Conservation (phyloP, 441 rosid genomes). For the Pelargonium fulgidum region DNA sequence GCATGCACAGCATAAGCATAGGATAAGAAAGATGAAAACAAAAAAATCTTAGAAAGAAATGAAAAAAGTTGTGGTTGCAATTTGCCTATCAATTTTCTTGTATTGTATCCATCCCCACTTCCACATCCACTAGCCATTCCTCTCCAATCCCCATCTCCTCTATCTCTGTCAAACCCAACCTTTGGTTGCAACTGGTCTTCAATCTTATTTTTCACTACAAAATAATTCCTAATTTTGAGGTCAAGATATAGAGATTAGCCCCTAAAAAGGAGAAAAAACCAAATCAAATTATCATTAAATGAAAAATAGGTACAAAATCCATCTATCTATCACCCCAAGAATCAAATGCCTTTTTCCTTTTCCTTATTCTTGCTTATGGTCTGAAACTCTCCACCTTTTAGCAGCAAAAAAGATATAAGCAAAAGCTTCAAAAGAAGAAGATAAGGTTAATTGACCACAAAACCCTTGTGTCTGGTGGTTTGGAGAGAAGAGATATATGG, state of each 20-base stretch:
- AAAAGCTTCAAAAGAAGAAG: background rate
- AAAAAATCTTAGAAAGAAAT: background rate
- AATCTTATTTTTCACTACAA: background rate
- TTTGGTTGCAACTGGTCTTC: background rate
- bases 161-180: background rate
- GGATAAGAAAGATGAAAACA: background rate
- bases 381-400: background rate
- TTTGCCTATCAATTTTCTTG: conserved; percentile 3
- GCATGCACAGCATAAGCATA: background rate
- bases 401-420: background rate
- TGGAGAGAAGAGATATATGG: background rate
- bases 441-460: background rate
- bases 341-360: background rate
- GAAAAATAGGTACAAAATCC: background rate
- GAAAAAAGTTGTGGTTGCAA: conserved; percentile 3
- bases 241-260: background rate
- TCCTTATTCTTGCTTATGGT: background rate
- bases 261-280: background rate
- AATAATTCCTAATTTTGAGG: background rate
- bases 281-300: background rate
- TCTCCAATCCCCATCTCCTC: background rate
- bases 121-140: background rate
- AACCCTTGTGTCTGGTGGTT: background rate
- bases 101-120: background rate
- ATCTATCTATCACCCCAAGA: background rate